Conservation (phyloP, 139 green algal genomes). For the Chlamydomonas eustigma region DNA sequence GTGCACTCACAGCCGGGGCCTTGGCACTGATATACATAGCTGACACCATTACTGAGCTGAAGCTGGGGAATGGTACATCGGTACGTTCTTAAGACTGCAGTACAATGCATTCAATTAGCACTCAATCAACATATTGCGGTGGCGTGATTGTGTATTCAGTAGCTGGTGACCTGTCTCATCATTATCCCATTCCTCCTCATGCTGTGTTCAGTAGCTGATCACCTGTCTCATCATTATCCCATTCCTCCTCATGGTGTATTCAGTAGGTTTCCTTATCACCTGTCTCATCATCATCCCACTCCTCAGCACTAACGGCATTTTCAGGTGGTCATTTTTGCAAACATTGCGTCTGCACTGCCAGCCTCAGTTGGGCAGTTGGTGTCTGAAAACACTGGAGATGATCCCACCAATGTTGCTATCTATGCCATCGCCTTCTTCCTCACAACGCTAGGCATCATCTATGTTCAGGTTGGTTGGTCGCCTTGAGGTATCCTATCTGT, state of each 20-base stretch:
- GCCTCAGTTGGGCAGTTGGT: constrained; percentile 42
- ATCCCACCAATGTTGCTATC: constrained; percentile 59
- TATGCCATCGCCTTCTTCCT: constrained; percentile 82
- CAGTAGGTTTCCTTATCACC: no score
- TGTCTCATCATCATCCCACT: no score
- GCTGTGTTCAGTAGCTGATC: no score
- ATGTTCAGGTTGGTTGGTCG: constrained; percentile 91
- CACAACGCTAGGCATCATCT: constrained; percentile 95
- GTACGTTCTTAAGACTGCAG: no score
- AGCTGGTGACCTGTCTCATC: no score
- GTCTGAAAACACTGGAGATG: constrained; percentile 11
- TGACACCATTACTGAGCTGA: constrained; percentile 90
- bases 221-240: no score
- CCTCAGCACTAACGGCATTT: constrained; percentile 70
- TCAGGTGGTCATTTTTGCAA: constrained; percentile 92
- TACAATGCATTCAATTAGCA: no score
- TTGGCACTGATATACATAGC: constrained; percentile 82
- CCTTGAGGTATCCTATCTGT: no score
- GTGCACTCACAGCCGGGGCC: constrained; percentile 79
- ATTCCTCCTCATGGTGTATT: no score
- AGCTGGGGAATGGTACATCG: constrained; percentile 87
- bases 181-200: no score
- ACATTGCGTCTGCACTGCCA: constrained; percentile 91
- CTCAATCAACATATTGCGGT: no score
- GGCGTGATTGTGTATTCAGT: no score